Evolutionary conservation across 2,329 filamentous ascomycete species (phyloP).

Genomic region (Aureobasidium subglaciale): DNA sequence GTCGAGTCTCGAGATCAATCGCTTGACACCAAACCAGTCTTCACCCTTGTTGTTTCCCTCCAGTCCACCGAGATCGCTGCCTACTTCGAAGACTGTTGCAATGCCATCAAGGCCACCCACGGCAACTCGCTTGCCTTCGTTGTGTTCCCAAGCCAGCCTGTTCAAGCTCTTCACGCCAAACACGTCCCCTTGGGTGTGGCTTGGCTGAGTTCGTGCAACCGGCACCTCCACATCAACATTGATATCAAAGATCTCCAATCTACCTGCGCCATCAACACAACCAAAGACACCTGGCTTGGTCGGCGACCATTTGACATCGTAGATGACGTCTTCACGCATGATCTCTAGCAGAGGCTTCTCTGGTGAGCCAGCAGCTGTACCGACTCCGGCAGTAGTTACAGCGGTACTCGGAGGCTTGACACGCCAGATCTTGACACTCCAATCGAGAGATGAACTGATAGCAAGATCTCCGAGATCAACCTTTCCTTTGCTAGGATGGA

Average conservation of each 20-base stretch:
- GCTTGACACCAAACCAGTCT: slow-evolving; percentile 92
- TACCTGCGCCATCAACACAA: slow-evolving; percentile 86
- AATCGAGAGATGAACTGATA: slow-evolving; percentile 86
- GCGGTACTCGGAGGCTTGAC: slow-evolving; percentile 59
- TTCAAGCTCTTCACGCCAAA: slow-evolving; percentile 68
- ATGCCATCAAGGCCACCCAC: slow-evolving; percentile 89
- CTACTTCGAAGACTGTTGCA: slow-evolving; percentile 88
- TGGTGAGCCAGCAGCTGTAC: slow-evolving; percentile 31
- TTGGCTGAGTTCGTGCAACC: slow-evolving; percentile 59
- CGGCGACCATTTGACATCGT: slow-evolving; percentile 92
- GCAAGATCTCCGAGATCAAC: slow-evolving; percentile 93
- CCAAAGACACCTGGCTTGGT: slow-evolving; percentile 91
- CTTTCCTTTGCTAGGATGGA: slow-evolving; percentile 85
- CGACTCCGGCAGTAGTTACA: slow-evolving; percentile 14
- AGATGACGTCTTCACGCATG: slow-evolving; percentile 89
- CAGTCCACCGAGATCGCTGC: slow-evolving; percentile 71
- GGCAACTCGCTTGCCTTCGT: slow-evolving; percentile 77
- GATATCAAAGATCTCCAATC: slow-evolving; percentile 91
- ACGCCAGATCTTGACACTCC: slow-evolving; percentile 97
- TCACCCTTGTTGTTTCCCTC: slow-evolving; percentile 70
- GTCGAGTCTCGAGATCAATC: slow-evolving; percentile 71
- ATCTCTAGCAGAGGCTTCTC: slow-evolving; percentile 80
- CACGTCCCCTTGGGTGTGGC: slow-evolving; percentile 29
- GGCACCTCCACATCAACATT: slow-evolving; percentile 89
- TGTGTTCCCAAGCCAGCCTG: slow-evolving; percentile 87